phyloP scores from a whole-genome alignment of 2,329 filamentous ascomycete species.

The Aspergillus candidus region DNA sequence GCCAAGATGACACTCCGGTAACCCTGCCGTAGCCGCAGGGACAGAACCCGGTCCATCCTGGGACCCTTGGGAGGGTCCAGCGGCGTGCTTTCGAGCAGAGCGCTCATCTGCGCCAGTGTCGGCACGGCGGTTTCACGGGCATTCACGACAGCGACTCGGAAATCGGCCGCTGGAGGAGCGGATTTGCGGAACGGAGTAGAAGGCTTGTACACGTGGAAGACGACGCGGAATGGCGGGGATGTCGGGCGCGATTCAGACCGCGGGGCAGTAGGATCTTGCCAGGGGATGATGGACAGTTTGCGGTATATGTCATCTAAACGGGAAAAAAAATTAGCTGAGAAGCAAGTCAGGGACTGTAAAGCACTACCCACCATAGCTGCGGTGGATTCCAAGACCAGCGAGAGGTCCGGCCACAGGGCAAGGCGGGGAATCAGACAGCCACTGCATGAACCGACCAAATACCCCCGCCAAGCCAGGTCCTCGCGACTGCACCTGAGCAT shows the following conservation, averaged over 20 bases:
- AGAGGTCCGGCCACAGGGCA: constrained; percentile 43
- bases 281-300: constrained; percentile 66
- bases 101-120: constrained; percentile 62
- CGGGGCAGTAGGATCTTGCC: constrained; percentile 54
- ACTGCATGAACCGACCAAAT: constrained; percentile 28
- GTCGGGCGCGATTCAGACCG: constrained; percentile 18
- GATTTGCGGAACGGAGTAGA: constrained; percentile 67
- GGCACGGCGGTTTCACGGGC: constrained; percentile 65
- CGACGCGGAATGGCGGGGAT: constrained; percentile 60
- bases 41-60: constrained; percentile 52
- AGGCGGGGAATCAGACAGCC: constrained; percentile 24
- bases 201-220: constrained; percentile 79
- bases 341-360: neutral
- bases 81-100: constrained; percentile 67
- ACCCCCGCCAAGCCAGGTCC: constrained; percentile 25
- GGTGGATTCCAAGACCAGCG: constrained; percentile 48
- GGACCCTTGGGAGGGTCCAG: constrained; percentile 54
- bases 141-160: constrained; percentile 75
- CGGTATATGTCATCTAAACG: constrained; percentile 62
- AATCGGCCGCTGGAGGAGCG: constrained; percentile 72
- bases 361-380: constrained; percentile 43
- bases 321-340: constrained; percentile 29
- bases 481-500: constrained; percentile 1
- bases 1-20: constrained; percentile 78
- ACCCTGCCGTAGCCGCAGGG: constrained; percentile 76